Base-by-base conservation (phyloP, 2,329 filamentous ascomycete species). In the Claviceps capensis region DNA sequence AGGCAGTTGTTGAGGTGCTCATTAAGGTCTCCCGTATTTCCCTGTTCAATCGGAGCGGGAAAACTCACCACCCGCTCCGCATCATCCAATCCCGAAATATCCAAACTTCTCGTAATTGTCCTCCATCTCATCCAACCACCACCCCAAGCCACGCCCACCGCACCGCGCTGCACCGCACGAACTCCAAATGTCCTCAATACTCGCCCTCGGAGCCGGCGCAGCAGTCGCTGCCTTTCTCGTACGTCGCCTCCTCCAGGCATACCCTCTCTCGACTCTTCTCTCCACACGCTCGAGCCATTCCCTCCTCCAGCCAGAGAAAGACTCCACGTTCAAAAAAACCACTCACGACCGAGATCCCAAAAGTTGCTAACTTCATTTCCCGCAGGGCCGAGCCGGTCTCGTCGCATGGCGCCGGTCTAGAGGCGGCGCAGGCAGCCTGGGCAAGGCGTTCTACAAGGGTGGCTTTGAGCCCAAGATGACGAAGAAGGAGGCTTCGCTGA, bases 401-500 rank as follows among this genome's bases (percentile, higher is more conserved):
- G 86, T 97, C 62, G 93, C 93, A 60, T 80, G 90, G 68, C 83
- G 90, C 57, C 82, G 88, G 62, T 95, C 85, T 54, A 79, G 86
- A 56, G 86, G 86, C 56, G 84, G 84, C 57, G 76, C 86, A 47
- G 86, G 85, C 58, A 83, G 86, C 38, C 73, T 95, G 60, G 93
- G 93, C 61, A 89, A 90, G 69, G 83, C 89, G 43, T 98, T 89
- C 66, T 97, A 96, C 78, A 98, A 97, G 71, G 93, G 93, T 60
- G 93, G 93, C n/a, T 98, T 98, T 66, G 93, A 98, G 73, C 76
- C 82, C 55, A 86, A 85, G 70, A 98, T 98, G 91, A 96, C 82
- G 67, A 81, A 85, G 67, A 83, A 85, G 67, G 93, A 98, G 72
- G 93, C 93, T 22, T 78, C 89, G 4, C 72, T 98, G 60, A 96